phyloP scores from a whole-genome alignment of 2,329 filamentous ascomycete species.

The Fusarium anguioides region DNA sequence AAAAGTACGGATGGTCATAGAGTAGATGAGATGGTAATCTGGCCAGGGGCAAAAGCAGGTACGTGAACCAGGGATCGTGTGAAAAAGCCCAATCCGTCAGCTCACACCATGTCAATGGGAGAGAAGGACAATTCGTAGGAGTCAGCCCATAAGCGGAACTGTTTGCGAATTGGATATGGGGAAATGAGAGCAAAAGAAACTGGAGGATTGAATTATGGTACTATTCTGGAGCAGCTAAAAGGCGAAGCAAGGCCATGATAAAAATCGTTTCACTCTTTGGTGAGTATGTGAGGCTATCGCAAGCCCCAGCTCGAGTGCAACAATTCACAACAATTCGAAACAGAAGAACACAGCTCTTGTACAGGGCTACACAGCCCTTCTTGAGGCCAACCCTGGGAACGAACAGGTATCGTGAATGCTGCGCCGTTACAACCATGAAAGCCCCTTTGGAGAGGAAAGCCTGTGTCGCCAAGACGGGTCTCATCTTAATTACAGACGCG shows the following conservation, averaged over 20 bases:
- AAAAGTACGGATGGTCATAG: constrained; percentile 16
- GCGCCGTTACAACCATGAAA: constrained; percentile 42
- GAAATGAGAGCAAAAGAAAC: not conserved
- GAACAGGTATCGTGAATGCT: constrained; percentile 18
- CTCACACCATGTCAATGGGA: constrained; percentile 36
- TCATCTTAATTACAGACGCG: constrained; percentile 45
- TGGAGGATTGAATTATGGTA: not conserved
- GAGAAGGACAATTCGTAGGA: constrained; percentile 8
- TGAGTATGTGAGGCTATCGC: constrained; percentile 4
- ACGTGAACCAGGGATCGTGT: constrained; percentile 17
- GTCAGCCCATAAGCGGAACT: constrained; percentile 36
- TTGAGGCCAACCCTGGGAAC: constrained; percentile 2
- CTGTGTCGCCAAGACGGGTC: constrained; percentile 40
- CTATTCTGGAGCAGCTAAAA: not conserved
- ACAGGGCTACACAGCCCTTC: constrained; percentile 34
- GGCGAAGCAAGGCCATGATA: not conserved
- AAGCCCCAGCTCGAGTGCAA: constrained; percentile 15
- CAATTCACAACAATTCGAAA: constrained; percentile 30
- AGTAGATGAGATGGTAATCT: constrained; percentile 5
- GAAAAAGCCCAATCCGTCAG: constrained; percentile 20
- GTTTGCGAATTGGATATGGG: not conserved
- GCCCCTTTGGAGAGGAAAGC: constrained; percentile 32
- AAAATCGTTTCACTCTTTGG: constrained; percentile 11
- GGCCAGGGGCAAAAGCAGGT: constrained; percentile 23
- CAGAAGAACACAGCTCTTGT: constrained; percentile 22